phyloP scores from a whole-genome alignment of 352 stramenopile genomes.

The Phytophthora aleatoria region DNA sequence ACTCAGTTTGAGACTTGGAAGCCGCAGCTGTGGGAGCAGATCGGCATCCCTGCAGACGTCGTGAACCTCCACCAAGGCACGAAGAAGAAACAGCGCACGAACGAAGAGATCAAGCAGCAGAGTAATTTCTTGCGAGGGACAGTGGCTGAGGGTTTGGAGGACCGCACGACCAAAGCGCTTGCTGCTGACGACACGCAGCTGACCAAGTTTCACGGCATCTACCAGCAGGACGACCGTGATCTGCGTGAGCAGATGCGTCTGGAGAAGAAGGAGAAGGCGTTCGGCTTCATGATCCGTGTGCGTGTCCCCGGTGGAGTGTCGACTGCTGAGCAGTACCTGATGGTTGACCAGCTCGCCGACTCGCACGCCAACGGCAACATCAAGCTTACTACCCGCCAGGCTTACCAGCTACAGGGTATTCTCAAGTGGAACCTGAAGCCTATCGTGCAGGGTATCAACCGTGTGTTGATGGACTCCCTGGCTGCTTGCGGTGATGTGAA shows the following conservation, averaged over 20 bases:
- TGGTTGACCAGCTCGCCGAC: conserved; percentile 93
- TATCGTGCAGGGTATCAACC: conserved; percentile 93
- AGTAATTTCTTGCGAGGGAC: conserved; percentile 82
- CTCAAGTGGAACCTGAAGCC: conserved; percentile 97
- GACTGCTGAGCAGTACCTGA: conserved; percentile 92
- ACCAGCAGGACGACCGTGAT: conserved; percentile 97
- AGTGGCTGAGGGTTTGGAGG: conserved; percentile 64
- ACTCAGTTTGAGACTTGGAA: conserved; percentile 81
- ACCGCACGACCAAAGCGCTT: conserved; percentile 77
- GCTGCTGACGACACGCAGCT: conserved; percentile 75
- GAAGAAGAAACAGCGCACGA: conserved; percentile 79
- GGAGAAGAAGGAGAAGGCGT: conserved; percentile 91
- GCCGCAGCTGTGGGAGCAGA: conserved; percentile 72
- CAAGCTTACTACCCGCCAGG: conserved; percentile 96
- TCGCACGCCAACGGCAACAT: conserved; percentile 96
- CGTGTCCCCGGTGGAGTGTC: conserved; percentile 96
- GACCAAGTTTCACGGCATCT: conserved; percentile 98
- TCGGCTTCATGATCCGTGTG: conserved; percentile 97
- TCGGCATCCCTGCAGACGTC: conserved; percentile 67
- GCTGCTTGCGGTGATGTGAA: conserved; percentile 97
- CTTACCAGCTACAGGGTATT: conserved; percentile 97
- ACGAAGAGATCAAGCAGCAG: conserved; percentile 86
- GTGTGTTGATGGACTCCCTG: conserved; percentile 93
- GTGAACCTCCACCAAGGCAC: conserved; percentile 42
- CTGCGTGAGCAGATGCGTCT: conserved; percentile 75